Evolutionary conservation across 1,139 yeast genomes (phyloP), one percentile per base, ranked within the genome.

Genomic region (Kluyveromyces marxianus): DNA sequence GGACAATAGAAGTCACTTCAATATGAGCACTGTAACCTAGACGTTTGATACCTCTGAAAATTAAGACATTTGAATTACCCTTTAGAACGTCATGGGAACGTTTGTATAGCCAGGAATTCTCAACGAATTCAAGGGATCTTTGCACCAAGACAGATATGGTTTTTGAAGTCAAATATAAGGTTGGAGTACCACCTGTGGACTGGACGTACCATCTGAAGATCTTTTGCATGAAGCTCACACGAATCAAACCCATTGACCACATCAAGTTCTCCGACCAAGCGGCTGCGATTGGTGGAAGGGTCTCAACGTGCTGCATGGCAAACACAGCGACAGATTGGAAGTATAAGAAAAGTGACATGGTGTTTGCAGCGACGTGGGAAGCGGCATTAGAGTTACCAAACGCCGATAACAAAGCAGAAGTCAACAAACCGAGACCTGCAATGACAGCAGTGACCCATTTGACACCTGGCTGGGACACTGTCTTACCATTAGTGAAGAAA

Each of bases 391-490:
- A 82, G 65, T 82, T 83, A 41, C 92, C 92, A 60, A 81, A 82
- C 2, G 86, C 74, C 2, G 89, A 80, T 52, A 83, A 69, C 28
- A 79, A 50, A 3, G 89, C 88, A 7, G 88, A 83, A 29, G 79
- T 70, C 43, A 84, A 65, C 47, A 84, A 67, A n/a, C 94, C 92
- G 37, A 82, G 63, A 48, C 92, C 94, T 1, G 92, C 90, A 55
- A 83, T 69, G 21, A 81, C 80, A 0, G 94, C 94, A 30, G 92
- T 82, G 14, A 85, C 89, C 94, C 94, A 84, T 65, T 83, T 81
- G 41, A 81, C 88, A 51, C 89, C 90, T 3, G 77, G 69, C 61
- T 84, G 92, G 31, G 83, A 69, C 33, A 84, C 86, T 3, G 90
- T 81, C 57, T 79, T 83, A 42, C 90, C 89, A 59, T 84, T 84